Evolutionary conservation across 148 eudicot genomes (phyloP).

Genomic region (Agrostemma githago): DNA sequence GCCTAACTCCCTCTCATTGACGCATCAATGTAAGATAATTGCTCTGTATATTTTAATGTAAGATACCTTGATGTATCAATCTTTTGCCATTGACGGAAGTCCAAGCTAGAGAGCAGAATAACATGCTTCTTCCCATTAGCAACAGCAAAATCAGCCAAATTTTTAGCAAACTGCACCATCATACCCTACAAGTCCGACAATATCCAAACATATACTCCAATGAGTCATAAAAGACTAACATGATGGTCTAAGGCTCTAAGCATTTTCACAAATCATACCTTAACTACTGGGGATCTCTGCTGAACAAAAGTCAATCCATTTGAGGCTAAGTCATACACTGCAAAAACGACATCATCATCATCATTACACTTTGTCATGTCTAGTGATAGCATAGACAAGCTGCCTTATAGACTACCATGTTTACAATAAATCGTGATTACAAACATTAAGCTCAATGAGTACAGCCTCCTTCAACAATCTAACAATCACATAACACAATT

Average conservation of each 20-base stretch:
- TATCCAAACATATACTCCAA: background rate
- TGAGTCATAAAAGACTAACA: background rate
- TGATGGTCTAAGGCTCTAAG: background rate
- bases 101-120: constrained; percentile 89
- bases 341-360: constrained; percentile 17
- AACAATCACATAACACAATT: background rate
- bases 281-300: constrained; percentile 80
- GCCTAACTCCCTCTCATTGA: background rate
- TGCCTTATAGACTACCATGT: background rate
- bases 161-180: constrained; percentile 81
- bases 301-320: constrained; percentile 58
- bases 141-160: constrained; percentile 83
- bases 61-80: constrained; percentile 87
- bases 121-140: constrained; percentile 77
- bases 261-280: constrained; percentile 40
- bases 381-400: background rate
- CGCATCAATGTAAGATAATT: background rate
- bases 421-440: background rate
- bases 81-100: constrained; percentile 77
- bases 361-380: too few relatives aligned
- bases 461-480: background rate
- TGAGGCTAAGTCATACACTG: constrained; percentile 62
- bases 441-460: background rate
- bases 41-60: background rate
- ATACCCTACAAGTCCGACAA: constrained; percentile 49